A percentile compares a stretch with the other conserved stretches of the same genome.
phyloP scores from a whole-genome alignment of 2,329 filamentous ascomycete species.

The Sporothrix mexicana region DNA sequence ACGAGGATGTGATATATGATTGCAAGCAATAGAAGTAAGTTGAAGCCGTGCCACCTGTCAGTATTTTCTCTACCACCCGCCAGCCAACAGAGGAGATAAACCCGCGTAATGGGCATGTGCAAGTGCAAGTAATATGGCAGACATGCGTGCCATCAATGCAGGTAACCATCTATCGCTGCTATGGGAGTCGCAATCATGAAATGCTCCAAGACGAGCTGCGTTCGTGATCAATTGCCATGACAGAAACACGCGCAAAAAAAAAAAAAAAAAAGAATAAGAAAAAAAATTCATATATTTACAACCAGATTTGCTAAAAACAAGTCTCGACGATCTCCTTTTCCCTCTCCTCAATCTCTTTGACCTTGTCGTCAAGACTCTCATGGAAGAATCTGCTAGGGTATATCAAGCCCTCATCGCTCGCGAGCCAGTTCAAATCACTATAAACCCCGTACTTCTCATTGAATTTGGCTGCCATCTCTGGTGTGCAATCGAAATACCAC shows the following conservation, averaged over 20 bases:
- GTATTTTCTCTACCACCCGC: background rate
- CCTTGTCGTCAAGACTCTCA: background rate
- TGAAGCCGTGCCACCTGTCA: no score
- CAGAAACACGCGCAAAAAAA: background rate
- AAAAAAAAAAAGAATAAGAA: constrained; percentile 1
- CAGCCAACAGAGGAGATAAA: background rate
- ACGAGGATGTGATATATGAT: no score
- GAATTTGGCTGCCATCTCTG: background rate
- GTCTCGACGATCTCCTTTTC: background rate
- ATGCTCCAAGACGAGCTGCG: background rate
- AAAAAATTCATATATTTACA: no score
- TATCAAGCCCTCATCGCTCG: constrained; percentile 6
- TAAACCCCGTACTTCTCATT: background rate
- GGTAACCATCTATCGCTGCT: no score
- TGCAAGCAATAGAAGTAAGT: no score
- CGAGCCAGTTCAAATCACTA: background rate
- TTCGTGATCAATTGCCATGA: background rate
- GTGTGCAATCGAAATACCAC: constrained; percentile 6
- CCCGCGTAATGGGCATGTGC: background rate
- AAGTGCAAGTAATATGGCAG: no score
- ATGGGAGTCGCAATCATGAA: background rate
- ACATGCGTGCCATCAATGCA: no score
- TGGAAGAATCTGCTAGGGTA: background rate
- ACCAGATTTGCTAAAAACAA: constrained; percentile 3
- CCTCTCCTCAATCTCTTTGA: background rate